Evolutionary conservation across 768 basidiomycete genomes (phyloP).

Genomic region (Leccinum subgranulosum): DNA sequence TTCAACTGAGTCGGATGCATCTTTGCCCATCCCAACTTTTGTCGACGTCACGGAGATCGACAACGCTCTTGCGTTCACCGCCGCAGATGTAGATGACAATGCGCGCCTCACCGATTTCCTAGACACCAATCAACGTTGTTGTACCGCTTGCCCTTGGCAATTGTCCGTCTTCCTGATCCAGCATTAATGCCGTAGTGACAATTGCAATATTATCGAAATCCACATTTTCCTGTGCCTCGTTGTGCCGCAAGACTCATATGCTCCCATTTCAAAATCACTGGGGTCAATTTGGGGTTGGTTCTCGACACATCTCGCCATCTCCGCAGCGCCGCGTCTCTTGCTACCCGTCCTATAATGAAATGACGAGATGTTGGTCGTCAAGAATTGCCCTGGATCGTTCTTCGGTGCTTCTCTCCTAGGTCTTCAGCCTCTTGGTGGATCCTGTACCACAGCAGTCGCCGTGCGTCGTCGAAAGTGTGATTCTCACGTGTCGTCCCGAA

Average conservation of each 20-base stretch:
- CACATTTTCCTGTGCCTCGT: constrained; percentile 15
- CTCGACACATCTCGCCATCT: constrained; percentile 24
- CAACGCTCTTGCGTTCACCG: neutral
- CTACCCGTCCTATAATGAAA: constrained; percentile 19
- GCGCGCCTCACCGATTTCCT: neutral
- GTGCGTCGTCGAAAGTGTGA: constrained; percentile 11
- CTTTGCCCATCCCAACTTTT: constrained; percentile 2
- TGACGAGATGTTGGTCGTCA: constrained; percentile 21
- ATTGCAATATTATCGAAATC: neutral
- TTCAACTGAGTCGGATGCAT: neutral
- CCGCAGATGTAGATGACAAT: neutral
- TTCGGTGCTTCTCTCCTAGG: constrained; percentile 25
- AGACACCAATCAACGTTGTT: neutral
- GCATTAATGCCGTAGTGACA: constrained; percentile 15
- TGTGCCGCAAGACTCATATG: neutral
- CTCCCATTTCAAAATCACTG: constrained; percentile 13
- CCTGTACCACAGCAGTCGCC: constrained; percentile 24
- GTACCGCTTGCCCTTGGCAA: neutral
- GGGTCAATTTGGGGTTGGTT: constrained; percentile 7
- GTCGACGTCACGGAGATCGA: constrained; percentile 7
- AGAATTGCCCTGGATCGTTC: constrained; percentile 20
- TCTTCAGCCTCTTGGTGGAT: constrained; percentile 20
- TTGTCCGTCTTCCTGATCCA: constrained; percentile 8
- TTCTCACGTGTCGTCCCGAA: constrained; percentile 16
- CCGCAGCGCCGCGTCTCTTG: constrained; percentile 19